Percentiles rank a stretch among this genome's conserved stretches.
phyloP scores from a whole-genome alignment of 2,329 filamentous ascomycete species.

The Paecilomyces dactylethromorphus region DNA sequence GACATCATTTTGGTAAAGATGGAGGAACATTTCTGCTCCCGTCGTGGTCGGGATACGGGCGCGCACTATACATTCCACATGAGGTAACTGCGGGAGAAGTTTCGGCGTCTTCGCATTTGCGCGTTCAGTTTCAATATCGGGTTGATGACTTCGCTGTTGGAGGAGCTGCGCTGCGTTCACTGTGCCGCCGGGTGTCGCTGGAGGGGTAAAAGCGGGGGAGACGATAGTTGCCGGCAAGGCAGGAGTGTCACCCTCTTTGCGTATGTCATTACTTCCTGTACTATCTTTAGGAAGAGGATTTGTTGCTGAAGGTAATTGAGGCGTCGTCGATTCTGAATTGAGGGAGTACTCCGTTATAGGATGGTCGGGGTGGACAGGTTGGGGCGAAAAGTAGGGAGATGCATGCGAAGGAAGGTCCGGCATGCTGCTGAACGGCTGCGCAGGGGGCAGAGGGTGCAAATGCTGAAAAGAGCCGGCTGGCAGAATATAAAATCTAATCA shows the following conservation, averaged over 20 bases:
- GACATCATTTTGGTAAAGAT: slow-evolving; percentile 85
- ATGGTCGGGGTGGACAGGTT: slow-evolving; percentile 18
- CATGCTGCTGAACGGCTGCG: slow-evolving; percentile 33
- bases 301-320: slow-evolving; percentile 3
- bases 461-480: not conserved
- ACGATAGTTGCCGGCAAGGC: slow-evolving; percentile 47
- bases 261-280: slow-evolving; percentile 15
- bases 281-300: slow-evolving; percentile 10
- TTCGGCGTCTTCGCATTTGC: slow-evolving; percentile 55
- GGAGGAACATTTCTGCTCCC: slow-evolving; percentile 93
- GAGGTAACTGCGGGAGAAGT: slow-evolving; percentile 67
- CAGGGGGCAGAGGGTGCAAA: not conserved
- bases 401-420: slow-evolving; percentile 50
- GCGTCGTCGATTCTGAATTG: slow-evolving; percentile 4
- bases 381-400: slow-evolving; percentile 43
- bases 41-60: slow-evolving; percentile 89
- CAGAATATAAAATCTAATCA: not conserved
- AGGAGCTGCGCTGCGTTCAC: slow-evolving; percentile 23
- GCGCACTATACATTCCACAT: slow-evolving; percentile 89
- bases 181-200: slow-evolving; percentile 35
- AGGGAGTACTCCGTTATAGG: slow-evolving; percentile 16
- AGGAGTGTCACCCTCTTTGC: slow-evolving; percentile 31
- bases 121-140: slow-evolving; percentile 22
- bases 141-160: slow-evolving; percentile 22
- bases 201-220: slow-evolving; percentile 48